Percentiles rank a stretch among this genome's conserved stretches.
Evolutionary conservation across 2,329 filamentous ascomycete species (phyloP).

Genomic region (Penicillium brasilianum): DNA sequence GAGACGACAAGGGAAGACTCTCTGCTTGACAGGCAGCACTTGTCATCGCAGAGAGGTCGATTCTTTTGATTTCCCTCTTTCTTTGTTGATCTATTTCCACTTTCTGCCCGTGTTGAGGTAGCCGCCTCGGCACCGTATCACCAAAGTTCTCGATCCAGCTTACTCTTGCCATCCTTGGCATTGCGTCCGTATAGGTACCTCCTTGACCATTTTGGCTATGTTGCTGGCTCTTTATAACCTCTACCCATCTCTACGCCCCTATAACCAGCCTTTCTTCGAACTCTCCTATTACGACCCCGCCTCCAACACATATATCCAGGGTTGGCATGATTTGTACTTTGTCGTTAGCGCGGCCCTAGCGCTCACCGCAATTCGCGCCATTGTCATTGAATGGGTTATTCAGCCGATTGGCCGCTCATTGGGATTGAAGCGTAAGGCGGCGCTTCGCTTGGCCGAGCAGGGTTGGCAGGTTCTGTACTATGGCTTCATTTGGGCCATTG

Average conservation of each 20-base stretch:
- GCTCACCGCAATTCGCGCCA: constrained; percentile 84
- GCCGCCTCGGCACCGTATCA: constrained; percentile 9
- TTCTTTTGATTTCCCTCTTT: background rate
- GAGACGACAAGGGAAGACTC: background rate
- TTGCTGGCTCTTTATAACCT: constrained; percentile 80
- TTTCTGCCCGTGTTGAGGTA: background rate
- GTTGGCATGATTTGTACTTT: constrained; percentile 78
- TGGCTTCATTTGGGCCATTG: constrained; percentile 77
- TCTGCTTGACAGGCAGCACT: background rate
- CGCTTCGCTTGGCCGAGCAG: constrained; percentile 89
- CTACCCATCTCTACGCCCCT: constrained; percentile 77
- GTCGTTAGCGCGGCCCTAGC: constrained; percentile 79
- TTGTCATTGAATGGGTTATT: constrained; percentile 84
- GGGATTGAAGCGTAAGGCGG: constrained; percentile 78
- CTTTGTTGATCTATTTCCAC: background rate
- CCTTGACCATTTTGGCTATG: constrained; percentile 82
- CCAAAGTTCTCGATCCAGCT: constrained; percentile 19
- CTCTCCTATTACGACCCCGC: constrained; percentile 79
- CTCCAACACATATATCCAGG: constrained; percentile 73
- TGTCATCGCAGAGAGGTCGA: background rate
- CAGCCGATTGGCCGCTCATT: constrained; percentile 73
- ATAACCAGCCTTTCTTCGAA: constrained; percentile 86
- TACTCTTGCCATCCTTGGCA: constrained; percentile 15
- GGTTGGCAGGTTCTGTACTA: constrained; percentile 90
- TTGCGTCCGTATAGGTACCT: constrained; percentile 65